A percentile compares a stretch with the other conserved stretches of the same genome.
These are phyloP conservation scores for Quambalaria eucalypti DNA, from an alignment of 1,284 basidiomycete species.

Conservation along the genomic window DNA sequence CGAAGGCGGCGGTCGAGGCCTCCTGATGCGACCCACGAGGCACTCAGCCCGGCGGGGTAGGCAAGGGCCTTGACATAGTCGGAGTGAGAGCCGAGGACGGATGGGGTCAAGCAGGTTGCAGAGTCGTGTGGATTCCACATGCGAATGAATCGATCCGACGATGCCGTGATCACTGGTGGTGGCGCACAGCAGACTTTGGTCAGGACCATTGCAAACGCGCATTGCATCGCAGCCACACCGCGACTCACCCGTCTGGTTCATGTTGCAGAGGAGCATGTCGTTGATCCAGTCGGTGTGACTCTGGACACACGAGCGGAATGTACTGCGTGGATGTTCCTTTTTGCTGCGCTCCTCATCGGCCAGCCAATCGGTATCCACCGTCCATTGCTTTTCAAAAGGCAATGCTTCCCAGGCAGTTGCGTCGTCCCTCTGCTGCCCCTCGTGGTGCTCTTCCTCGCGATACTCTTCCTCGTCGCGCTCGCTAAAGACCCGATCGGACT, in stretches of 20 bases:
- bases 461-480: background rate
- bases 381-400: constrained; percentile 11
- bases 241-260: constrained; percentile 69
- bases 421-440: background rate
- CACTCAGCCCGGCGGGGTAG: constrained; percentile 15
- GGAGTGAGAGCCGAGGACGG: constrained; percentile 70
- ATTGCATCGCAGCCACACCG: background rate
- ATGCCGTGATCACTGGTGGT: constrained; percentile 71
- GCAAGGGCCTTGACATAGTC: constrained; percentile 78
- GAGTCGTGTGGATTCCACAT: constrained; percentile 80
- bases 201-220: no score
- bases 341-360: constrained; percentile 7
- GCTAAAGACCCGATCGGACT: background rate
- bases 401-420: background rate
- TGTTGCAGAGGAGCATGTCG: constrained; percentile 82
- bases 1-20: constrained; percentile 89
- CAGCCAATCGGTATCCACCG: constrained; percentile 17
- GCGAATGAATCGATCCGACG: constrained; percentile 88
- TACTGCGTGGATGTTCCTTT: constrained; percentile 1
- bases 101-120: constrained; percentile 55
- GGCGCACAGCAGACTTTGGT: background rate
- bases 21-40: constrained; percentile 62
- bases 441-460: background rate
- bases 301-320: constrained; percentile 35
- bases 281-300: constrained; percentile 81